phyloP scores from a whole-genome alignment of 116 monocot species.

The Papilionanthe hybrid region DNA sequence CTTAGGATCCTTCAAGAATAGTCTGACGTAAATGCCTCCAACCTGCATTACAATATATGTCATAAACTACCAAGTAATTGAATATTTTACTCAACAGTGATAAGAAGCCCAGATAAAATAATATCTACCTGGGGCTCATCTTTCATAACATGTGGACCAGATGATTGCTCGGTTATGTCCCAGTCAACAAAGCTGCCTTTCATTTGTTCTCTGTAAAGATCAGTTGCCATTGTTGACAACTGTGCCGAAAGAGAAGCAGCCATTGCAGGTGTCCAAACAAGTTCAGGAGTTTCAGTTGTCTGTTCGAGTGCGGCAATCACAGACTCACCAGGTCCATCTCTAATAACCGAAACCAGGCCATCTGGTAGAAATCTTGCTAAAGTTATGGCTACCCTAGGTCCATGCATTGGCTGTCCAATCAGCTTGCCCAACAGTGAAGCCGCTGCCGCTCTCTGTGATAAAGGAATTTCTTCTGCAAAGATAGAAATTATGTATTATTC shows the following conservation, averaged over 20 bases:
- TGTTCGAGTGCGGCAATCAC: slow-evolving; percentile 80
- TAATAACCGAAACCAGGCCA: slow-evolving; percentile 88
- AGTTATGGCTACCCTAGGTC: slow-evolving; percentile 93
- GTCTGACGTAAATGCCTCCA: slow-evolving; percentile 97
- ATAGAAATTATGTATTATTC: neutral
- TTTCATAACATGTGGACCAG: slow-evolving; percentile 93
- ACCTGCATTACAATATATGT: slow-evolving; percentile 48
- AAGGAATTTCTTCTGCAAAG: slow-evolving; percentile 83
- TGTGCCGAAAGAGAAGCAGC: slow-evolving; percentile 95
- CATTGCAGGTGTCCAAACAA: slow-evolving; percentile 99
- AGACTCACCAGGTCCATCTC: slow-evolving; percentile 94
- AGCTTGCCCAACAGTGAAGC: slow-evolving; percentile 95
- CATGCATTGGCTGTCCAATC: slow-evolving; percentile 97
- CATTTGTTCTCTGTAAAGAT: slow-evolving; percentile 92
- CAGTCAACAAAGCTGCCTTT: slow-evolving; percentile 88
- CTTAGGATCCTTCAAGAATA: slow-evolving; percentile 96
- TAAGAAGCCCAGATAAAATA: neutral
- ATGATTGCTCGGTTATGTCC: slow-evolving; percentile 97
- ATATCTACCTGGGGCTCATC: slow-evolving; percentile 93
- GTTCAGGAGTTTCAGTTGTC: slow-evolving; percentile 99
- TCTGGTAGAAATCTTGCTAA: slow-evolving; percentile 95
- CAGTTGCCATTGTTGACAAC: slow-evolving; percentile 91
- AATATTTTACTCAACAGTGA: neutral
- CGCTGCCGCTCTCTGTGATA: slow-evolving; percentile 92
- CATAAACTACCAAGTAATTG: neutral